phyloP scores from a whole-genome alignment of 2,329 filamentous ascomycete species.

The Cladosporium sp. region DNA sequence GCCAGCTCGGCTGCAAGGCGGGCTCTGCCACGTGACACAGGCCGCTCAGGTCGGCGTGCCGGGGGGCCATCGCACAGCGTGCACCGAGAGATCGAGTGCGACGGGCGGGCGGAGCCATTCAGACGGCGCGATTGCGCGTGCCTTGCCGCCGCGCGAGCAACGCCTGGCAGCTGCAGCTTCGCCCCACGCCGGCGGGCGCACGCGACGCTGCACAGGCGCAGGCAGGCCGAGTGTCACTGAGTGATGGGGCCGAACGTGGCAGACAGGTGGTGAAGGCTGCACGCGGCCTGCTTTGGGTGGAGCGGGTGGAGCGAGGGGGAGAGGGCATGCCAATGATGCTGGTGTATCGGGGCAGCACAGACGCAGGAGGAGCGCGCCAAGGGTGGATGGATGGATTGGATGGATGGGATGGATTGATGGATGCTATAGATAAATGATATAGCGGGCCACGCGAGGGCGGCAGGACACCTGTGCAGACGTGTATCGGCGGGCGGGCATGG shows the following conservation, averaged over 20 bases:
- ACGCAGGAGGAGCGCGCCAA: too few relatives aligned
- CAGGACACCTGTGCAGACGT: too few relatives aligned
- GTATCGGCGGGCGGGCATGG: too few relatives aligned
- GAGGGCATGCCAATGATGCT: too few relatives aligned
- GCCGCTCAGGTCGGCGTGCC: slow-evolving; percentile 5
- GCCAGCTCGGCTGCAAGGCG: not conserved
- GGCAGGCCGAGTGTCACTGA: slow-evolving; percentile 17
- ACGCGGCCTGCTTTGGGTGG: not conserved
- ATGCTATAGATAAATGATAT: too few relatives aligned
- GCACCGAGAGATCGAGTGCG: slow-evolving; percentile 15
- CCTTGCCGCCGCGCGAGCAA: slow-evolving; percentile 13
- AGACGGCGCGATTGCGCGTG: slow-evolving; percentile 17
- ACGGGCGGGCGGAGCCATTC: slow-evolving; percentile 15
- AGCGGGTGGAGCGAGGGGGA: not conserved
- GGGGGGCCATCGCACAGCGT: slow-evolving; percentile 12
- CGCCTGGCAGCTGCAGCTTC: not conserved
- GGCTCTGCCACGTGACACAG: slow-evolving; percentile 23
- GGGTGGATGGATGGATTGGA: too few relatives aligned
- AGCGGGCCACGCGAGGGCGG: too few relatives aligned
- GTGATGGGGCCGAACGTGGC: slow-evolving; percentile 21
- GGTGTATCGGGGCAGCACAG: too few relatives aligned
- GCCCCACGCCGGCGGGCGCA: not conserved
- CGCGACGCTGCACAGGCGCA: slow-evolving; percentile 4
- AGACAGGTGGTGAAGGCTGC: slow-evolving; percentile 14
- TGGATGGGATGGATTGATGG: too few relatives aligned